Conservation (phyloP, 768 basidiomycete species). For the Boletus sp. region DNA sequence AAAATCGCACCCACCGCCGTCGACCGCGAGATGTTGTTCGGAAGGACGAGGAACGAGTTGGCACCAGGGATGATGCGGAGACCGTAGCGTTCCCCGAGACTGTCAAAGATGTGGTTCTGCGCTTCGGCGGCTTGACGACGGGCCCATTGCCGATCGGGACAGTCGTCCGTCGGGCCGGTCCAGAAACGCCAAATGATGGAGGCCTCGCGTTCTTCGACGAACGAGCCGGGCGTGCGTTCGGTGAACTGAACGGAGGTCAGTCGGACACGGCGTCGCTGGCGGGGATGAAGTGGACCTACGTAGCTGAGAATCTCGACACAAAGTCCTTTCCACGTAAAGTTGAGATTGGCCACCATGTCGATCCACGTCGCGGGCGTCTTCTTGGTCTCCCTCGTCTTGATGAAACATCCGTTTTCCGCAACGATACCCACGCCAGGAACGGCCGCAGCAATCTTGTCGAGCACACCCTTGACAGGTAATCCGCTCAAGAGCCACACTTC, state of each 20-base stretch:
- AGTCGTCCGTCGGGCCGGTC: conserved; percentile 50
- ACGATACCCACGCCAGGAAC: conserved; percentile 75
- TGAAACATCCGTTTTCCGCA: conserved; percentile 88
- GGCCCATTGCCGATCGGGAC: conserved; percentile 74
- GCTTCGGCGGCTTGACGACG: conserved; percentile 85
- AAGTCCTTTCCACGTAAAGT: conserved; percentile 76
- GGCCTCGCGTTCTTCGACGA: conserved; percentile 79
- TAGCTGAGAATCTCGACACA: conserved; percentile 85
- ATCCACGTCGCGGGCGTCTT: conserved; percentile 54
- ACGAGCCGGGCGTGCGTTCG: conserved; percentile 84
- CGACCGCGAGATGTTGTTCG: conserved; percentile 81
- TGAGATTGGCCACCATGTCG: conserved; percentile 76
- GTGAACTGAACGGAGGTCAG: conserved; percentile 57
- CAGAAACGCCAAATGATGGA: conserved; percentile 87
- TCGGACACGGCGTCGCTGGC: not conserved
- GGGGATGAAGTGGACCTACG: conserved; percentile 43
- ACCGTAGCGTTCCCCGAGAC: conserved; percentile 79
- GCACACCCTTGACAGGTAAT: conserved; percentile 55
- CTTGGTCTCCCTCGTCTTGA: conserved; percentile 50
- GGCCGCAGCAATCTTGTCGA: conserved; percentile 60
- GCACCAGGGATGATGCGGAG: conserved; percentile 80
- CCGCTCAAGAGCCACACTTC: conserved; percentile 85
- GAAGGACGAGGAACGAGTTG: conserved; percentile 79
- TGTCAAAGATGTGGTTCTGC: conserved; percentile 90
- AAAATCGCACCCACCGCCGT: conserved; percentile 80